Conservation (phyloP, 2,329 filamentous ascomycete species). For the Colletotrichum sp. region DNA sequence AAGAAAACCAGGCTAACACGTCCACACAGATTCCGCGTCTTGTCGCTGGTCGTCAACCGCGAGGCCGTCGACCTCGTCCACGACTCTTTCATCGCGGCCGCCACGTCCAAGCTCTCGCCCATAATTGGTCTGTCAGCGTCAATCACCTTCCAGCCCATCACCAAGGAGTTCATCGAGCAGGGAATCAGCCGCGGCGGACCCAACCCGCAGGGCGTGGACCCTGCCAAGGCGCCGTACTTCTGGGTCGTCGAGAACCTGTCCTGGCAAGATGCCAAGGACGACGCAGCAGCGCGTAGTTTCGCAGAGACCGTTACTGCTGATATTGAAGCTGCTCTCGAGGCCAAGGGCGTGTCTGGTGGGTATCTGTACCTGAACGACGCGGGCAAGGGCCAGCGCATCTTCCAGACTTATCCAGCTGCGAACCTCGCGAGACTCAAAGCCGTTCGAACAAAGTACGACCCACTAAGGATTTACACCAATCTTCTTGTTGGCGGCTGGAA, state of each 20-base stretch:
- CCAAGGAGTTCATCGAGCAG: constrained; percentile 15
- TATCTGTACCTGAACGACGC: constrained; percentile 49
- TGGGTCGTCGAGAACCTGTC: constrained; percentile 22
- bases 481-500: constrained; percentile 19
- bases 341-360: constrained; percentile 5
- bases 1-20: neutral
- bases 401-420: constrained; percentile 17
- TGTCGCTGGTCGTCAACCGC: constrained; percentile 18
- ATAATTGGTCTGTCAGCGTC: constrained; percentile 12
- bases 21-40: constrained; percentile 14
- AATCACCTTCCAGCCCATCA: constrained; percentile 23
- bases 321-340: neutral
- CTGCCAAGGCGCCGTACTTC: constrained; percentile 17
- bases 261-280: constrained; percentile 15
- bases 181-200: constrained; percentile 6
- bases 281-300: neutral
- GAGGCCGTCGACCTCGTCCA: constrained; percentile 17
- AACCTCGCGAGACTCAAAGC: constrained; percentile 10
- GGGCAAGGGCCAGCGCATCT: constrained; percentile 38
- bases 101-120: neutral
- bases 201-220: constrained; percentile 21
- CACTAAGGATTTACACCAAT: constrained; percentile 2
- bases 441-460: constrained; percentile 19
- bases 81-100: constrained; percentile 6
- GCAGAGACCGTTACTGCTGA: neutral